phyloP scores from a whole-genome alignment of 192 early-diverging fungal species.

The Haplosporangium gracile region DNA sequence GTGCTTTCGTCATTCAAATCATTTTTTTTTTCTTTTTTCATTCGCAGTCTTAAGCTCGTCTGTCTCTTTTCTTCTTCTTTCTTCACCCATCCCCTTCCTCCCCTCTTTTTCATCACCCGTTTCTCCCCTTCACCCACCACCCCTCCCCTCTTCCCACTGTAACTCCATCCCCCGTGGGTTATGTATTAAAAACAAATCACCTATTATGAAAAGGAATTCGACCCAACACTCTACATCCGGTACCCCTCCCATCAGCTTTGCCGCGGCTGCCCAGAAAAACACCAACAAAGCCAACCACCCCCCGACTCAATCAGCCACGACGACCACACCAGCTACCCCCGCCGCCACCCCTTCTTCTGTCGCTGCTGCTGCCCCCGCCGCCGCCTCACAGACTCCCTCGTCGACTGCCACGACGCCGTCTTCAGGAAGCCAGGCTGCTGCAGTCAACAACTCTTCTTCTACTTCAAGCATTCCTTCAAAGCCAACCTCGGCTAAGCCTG shows the following conservation, averaged over 20 bases:
- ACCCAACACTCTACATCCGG: constrained; percentile 46
- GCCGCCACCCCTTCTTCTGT: constrained; percentile 5
- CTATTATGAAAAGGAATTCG: constrained; percentile 58
- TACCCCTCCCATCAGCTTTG: constrained; percentile 55
- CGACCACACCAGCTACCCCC: constrained; percentile 15
- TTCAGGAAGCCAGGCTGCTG: constrained; percentile 34
- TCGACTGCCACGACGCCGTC: constrained; percentile 41
- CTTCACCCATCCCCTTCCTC: background rate
- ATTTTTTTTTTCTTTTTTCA: constrained; percentile 4
- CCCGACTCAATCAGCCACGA: constrained; percentile 18
- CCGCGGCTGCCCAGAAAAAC: constrained; percentile 54
- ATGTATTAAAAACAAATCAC: constrained; percentile 47
- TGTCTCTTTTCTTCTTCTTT: background rate
- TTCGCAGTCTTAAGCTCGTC: constrained; percentile 8
- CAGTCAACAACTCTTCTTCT: constrained; percentile 5
- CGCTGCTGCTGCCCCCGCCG: constrained; percentile 15
- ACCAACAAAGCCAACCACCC: constrained; percentile 37
- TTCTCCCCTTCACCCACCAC: background rate
- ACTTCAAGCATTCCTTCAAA: background rate
- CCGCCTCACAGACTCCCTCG: constrained; percentile 15
- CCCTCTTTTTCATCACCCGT: constrained; percentile 8
- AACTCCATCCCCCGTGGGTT: constrained; percentile 43
- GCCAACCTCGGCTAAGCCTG: constrained; percentile 22
- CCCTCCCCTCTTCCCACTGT: constrained; percentile 4
- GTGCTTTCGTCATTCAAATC: background rate